A percentile compares a stretch with the other conserved stretches of the same genome.
These are phyloP conservation scores for Hemileccinum hortonii DNA, from an alignment of 1,284 basidiomycete species.

Conservation along the genomic window DNA sequence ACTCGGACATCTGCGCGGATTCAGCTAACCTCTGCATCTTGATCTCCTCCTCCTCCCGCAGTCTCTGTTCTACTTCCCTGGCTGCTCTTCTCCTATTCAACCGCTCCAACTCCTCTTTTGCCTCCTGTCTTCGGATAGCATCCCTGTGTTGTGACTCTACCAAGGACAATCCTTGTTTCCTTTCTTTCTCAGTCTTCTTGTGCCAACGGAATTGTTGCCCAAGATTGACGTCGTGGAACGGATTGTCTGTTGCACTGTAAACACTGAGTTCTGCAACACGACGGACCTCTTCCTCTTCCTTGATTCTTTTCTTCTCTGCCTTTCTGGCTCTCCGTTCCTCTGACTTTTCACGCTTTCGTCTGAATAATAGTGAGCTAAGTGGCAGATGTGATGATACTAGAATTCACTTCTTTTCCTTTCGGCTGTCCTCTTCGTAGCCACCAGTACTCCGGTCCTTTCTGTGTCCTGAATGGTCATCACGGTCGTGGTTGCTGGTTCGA, in stretches of 20 bases:
- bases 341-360: conserved; percentile 78
- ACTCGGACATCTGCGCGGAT: conserved; percentile 96
- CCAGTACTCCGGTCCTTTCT: conserved; percentile 49
- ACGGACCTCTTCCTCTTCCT: conserved; percentile 83
- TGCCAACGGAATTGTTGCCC: conserved; percentile 97
- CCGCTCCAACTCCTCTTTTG: conserved; percentile 92
- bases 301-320: conserved; percentile 76
- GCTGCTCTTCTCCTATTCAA: conserved; percentile 89
- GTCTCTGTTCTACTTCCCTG: conserved; percentile 82
- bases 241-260: conserved; percentile 94
- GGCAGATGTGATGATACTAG: neutral
- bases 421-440: conserved; percentile 39
- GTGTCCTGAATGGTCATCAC: conserved; percentile 35
- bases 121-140: conserved; percentile 80
- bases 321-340: conserved; percentile 77
- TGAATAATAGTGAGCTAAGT: conserved; percentile 31
- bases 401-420: conserved; percentile 64
- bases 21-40: conserved; percentile 88
- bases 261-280: conserved; percentile 87
- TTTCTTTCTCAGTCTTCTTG: conserved; percentile 97
- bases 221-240: conserved; percentile 96
- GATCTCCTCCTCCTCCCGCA: conserved; percentile 91
- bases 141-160: conserved; percentile 84
- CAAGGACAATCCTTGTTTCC: conserved; percentile 79
- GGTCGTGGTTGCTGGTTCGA: conserved; percentile 43